These are phyloP conservation scores for Meyerozyma carpophila DNA, from an alignment of 1,139 yeast genomes.

Conservation along the genomic window DNA sequence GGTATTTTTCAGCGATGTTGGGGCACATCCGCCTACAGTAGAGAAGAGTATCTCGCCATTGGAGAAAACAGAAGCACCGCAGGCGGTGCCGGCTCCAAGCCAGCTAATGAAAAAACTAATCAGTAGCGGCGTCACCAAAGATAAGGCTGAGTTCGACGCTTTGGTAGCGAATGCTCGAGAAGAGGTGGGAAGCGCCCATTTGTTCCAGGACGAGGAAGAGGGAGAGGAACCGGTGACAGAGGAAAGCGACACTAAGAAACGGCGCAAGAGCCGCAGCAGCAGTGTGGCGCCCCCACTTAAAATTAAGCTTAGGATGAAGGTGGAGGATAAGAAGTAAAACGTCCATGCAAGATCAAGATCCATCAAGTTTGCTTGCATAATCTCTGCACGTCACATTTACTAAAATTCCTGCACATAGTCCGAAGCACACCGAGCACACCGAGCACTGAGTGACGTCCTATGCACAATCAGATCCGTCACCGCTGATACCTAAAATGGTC, in stretches of 20 bases:
- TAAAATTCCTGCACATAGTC: no score
- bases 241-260: not conserved
- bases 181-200: conserved; percentile 7
- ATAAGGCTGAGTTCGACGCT: conserved; percentile 6
- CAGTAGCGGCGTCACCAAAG: conserved; percentile 9
- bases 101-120: conserved; percentile 11
- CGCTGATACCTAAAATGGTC: no score
- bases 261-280: conserved; percentile 1
- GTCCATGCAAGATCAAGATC: not conserved
- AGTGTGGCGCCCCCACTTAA: conserved; percentile 1
- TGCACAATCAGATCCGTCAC: no score
- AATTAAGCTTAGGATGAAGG: not conserved
- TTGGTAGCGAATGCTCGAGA: conserved; percentile 7
- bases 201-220: conserved; percentile 12
- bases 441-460: no score
- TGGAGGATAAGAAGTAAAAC: not conserved
- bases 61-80: not conserved
- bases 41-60: conserved; percentile 1
- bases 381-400: no score
- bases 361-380: no score
- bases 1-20: conserved; percentile 20
- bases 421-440: no score
- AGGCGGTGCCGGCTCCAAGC: not conserved
- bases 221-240: conserved; percentile 2
- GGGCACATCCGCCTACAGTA: not conserved